These are phyloP conservation scores for Mycena crocata DNA, from an alignment of 768 basidiomycete genomes.

Conservation along the genomic window DNA sequence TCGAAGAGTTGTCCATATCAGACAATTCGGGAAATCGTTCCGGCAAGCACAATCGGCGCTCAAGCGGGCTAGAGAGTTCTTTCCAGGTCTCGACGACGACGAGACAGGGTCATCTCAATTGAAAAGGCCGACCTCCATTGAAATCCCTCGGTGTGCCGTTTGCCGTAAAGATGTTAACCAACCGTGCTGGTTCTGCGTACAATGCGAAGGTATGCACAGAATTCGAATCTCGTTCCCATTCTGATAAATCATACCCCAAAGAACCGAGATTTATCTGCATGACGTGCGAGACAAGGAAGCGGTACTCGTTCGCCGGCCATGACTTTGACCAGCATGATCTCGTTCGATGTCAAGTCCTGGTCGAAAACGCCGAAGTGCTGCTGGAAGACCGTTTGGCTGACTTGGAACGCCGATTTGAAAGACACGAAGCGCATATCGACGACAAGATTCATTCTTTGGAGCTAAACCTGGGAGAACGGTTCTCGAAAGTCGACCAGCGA, in stretches of 20 bases:
- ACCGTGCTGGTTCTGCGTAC: slow-evolving; percentile 47
- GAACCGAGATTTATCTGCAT: slow-evolving; percentile 34
- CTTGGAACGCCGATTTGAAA: slow-evolving; percentile 30
- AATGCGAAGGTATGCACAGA: slow-evolving; percentile 35
- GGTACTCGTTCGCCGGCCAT: slow-evolving; percentile 23
- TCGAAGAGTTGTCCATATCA: slow-evolving; percentile 32
- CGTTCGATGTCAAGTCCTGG: slow-evolving; percentile 28
- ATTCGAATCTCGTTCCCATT: not conserved
- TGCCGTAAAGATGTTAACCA: slow-evolving; percentile 33
- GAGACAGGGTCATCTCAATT: not conserved
- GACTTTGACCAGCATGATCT: slow-evolving; percentile 37
- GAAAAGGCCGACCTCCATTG: not conserved
- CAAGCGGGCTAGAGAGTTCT: slow-evolving; percentile 27
- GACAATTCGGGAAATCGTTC: slow-evolving; percentile 34
- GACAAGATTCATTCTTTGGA: slow-evolving; percentile 20
- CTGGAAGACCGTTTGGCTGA: slow-evolving; percentile 35
- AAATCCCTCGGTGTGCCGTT: slow-evolving; percentile 32
- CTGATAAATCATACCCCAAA: not conserved
- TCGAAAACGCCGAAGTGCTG: slow-evolving; percentile 10
- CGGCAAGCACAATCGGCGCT: slow-evolving; percentile 37
- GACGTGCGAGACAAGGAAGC: slow-evolving; percentile 32
- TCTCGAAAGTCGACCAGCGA: slow-evolving; percentile 31
- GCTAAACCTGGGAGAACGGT: slow-evolving; percentile 29
- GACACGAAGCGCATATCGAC: slow-evolving; percentile 28
- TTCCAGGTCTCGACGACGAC: slow-evolving; percentile 16